Conservation (phyloP, 108 stramenopile species). For the Discostella pseudostelligera region DNA sequence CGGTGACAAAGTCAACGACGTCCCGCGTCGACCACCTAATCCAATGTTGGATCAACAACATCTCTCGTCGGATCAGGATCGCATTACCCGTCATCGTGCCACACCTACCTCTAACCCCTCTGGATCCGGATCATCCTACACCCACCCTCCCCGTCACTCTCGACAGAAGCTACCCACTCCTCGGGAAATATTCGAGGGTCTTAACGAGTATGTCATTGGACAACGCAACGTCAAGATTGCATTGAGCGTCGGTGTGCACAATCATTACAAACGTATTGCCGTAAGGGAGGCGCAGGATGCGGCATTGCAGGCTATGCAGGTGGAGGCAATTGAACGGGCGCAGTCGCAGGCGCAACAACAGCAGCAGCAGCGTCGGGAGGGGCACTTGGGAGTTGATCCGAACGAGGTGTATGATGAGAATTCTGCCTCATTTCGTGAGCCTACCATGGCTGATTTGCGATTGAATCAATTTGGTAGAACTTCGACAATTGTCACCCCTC, state of each 20-base stretch:
- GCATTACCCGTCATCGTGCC: slow-evolving; percentile 47
- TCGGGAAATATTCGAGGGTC: slow-evolving; percentile 75
- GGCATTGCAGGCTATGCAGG: slow-evolving; percentile 36
- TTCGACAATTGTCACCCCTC: slow-evolving; percentile 18
- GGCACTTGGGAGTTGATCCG: slow-evolving; percentile 25
- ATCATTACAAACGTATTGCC: slow-evolving; percentile 93
- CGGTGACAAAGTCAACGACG: slow-evolving; percentile 8
- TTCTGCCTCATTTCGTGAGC: slow-evolving; percentile 40
- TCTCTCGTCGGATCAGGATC: slow-evolving; percentile 19
- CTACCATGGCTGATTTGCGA: slow-evolving; percentile 60
- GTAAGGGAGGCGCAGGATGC: slow-evolving; percentile 70
- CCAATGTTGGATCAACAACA: slow-evolving; percentile 9
- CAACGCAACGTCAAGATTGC: slow-evolving; percentile 94
- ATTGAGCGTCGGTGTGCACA: slow-evolving; percentile 92
- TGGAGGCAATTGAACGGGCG: slow-evolving; percentile 25
- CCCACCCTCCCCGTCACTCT: slow-evolving; percentile 1
- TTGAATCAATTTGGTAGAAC: slow-evolving; percentile 66
- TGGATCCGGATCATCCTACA: not conserved
- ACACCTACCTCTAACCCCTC: slow-evolving; percentile 15
- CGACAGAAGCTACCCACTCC: slow-evolving; percentile 70
- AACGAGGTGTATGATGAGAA: slow-evolving; percentile 30
- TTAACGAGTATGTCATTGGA: slow-evolving; percentile 95
- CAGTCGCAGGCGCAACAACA: slow-evolving; percentile 8
- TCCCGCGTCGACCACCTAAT: slow-evolving; percentile 20
- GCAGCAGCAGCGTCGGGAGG: slow-evolving; percentile 17